phyloP scores from a whole-genome alignment of 75 land plant genomes.

The Cupressus sempervirens region DNA sequence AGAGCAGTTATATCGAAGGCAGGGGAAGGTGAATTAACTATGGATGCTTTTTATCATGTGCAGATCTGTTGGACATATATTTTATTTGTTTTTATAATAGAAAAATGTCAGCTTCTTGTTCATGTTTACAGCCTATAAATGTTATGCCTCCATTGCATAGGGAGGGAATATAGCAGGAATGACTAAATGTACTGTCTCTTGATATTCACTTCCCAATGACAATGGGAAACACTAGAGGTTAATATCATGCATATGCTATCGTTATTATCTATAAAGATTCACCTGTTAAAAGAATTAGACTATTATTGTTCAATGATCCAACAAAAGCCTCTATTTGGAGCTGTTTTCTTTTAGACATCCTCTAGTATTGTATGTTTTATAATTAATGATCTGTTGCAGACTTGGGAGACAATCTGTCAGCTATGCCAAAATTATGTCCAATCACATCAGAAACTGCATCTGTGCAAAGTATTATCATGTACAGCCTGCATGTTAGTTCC shows the following conservation, averaged over 20 bases:
- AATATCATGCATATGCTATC: background rate
- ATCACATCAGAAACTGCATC: background rate
- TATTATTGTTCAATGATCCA: background rate
- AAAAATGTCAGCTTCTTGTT: background rate
- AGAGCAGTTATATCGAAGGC: constrained; percentile 77
- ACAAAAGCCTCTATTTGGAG: background rate
- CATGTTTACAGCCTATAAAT: background rate
- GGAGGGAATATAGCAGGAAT: background rate
- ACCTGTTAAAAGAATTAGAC: background rate
- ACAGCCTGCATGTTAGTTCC: background rate
- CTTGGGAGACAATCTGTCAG: background rate
- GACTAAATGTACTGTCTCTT: background rate
- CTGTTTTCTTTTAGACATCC: background rate
- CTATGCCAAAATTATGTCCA: background rate
- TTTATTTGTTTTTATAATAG: background rate
- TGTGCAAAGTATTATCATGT: background rate
- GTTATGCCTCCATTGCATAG: background rate
- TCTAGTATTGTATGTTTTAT: background rate
- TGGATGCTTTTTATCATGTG: background rate
- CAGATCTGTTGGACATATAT: background rate
- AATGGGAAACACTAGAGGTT: background rate
- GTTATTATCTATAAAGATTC: background rate
- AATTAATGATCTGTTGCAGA: background rate
- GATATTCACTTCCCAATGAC: background rate
- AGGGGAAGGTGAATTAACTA: constrained; percentile 62